Conservation (phyloP, 192 early-diverging fungal genomes). For the Backusella westeae region DNA sequence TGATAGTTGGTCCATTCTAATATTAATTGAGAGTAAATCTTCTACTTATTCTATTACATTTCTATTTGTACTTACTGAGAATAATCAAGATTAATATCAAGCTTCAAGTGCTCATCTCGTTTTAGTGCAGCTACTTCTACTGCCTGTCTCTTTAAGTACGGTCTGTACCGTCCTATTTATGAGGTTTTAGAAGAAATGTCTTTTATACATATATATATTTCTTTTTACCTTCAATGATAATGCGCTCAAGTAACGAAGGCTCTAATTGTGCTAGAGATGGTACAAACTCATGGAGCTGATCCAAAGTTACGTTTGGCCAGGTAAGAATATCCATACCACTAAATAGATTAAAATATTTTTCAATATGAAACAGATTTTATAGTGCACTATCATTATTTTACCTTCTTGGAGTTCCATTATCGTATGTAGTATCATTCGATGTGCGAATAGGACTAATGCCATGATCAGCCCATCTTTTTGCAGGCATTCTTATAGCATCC, state of each 20-base stretch:
- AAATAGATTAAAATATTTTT: neutral
- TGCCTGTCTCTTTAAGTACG: constrained; percentile 64
- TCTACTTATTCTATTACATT: neutral
- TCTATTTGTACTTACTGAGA: constrained; percentile 33
- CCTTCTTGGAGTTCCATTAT: constrained; percentile 26
- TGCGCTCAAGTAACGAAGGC: constrained; percentile 48
- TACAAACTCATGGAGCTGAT: constrained; percentile 48
- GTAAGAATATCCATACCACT: constrained; percentile 53
- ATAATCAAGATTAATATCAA: constrained; percentile 68
- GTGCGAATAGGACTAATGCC: constrained; percentile 23
- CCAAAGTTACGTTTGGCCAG: constrained; percentile 44
- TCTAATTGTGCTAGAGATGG: constrained; percentile 53
- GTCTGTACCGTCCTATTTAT: constrained; percentile 54
- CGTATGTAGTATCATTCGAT: neutral
- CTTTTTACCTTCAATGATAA: constrained; percentile 54
- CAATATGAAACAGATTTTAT: neutral
- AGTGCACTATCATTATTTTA: neutral
- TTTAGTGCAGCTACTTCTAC: constrained; percentile 60
- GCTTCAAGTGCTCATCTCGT: constrained; percentile 61
- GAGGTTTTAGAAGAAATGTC: neutral
- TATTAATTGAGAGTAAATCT: neutral
- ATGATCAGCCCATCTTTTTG: constrained; percentile 52
- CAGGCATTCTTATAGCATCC: constrained; percentile 43
- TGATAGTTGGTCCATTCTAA: constrained; percentile 53
- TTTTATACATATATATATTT: neutral